A percentile compares a stretch with the other conserved stretches of the same genome.
phyloP scores from a whole-genome alignment of 2,329 filamentous ascomycete species.

The Fusarium pininemorale region DNA sequence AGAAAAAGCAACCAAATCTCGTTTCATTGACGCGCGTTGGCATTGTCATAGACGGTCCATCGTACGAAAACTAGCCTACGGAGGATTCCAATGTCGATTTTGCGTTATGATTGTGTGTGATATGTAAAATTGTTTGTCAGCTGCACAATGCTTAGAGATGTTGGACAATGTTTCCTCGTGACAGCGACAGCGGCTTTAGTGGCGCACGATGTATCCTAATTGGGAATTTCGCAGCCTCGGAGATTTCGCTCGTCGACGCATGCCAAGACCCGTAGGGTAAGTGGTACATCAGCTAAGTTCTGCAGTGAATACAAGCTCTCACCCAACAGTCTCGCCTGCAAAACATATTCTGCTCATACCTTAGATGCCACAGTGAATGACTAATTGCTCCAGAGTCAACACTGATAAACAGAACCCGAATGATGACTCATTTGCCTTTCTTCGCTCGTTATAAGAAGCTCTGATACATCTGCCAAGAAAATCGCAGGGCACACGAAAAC shows the following conservation, averaged over 20 bases:
- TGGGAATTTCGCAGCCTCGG: not conserved
- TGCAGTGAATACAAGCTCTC: not conserved
- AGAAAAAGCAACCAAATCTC: not conserved
- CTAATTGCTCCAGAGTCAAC: too few species aligned
- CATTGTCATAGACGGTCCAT: not conserved
- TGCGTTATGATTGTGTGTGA: fast-evolving
- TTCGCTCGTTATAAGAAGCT: not conserved
- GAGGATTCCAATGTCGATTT: not conserved
- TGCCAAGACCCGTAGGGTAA: not conserved
- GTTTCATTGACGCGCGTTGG: not conserved
- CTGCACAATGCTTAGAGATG: not conserved
- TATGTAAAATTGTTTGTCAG: not conserved
- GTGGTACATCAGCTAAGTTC: not conserved
- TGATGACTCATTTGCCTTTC: not conserved
- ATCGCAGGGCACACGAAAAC: fast-evolving
- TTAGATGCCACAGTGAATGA: not conserved
- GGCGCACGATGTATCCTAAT: not conserved
- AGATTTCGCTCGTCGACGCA: not conserved
- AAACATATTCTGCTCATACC: not conserved
- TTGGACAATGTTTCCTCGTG: too few species aligned
- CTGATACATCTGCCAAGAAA: not conserved
- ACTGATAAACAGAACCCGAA: fast-evolving
- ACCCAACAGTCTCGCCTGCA: not conserved
- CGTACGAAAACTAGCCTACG: not conserved
- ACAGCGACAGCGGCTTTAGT: not conserved